phyloP scores from a whole-genome alignment of 108 stramenopile genomes.

The Cyclostephanos invisitatus region DNA sequence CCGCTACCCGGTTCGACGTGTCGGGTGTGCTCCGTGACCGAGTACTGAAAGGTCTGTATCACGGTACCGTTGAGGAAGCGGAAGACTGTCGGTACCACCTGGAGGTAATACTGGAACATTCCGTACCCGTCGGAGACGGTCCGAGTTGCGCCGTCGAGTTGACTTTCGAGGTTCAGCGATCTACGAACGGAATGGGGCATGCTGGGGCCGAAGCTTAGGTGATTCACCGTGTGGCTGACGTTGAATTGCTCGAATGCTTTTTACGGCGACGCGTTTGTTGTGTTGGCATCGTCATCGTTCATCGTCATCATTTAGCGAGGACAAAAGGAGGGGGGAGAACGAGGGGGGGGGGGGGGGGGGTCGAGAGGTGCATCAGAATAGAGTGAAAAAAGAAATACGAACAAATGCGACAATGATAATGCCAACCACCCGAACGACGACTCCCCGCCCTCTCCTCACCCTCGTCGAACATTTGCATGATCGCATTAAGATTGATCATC shows the following conservation, averaged over 20 bases:
- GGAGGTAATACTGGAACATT: conserved; percentile 94
- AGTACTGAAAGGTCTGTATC: conserved; percentile 92
- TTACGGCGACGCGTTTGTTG: too few species aligned
- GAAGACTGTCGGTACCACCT: conserved; percentile 95
- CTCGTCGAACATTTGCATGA: conserved; percentile 48
- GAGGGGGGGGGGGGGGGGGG: not conserved
- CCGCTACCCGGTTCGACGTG: conserved; percentile 89
- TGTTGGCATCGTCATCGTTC: too few species aligned
- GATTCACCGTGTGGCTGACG: conserved; percentile 90
- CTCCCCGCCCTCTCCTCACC: not conserved
- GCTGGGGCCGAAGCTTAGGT: conserved; percentile 82
- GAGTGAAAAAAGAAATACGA: not conserved
- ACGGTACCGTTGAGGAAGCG: conserved; percentile 72
- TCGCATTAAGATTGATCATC: conserved; percentile 33
- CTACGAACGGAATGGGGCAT: conserved; percentile 54
- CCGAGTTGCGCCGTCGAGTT: conserved; percentile 73
- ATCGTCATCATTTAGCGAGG: not conserved
- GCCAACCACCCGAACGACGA: not conserved
- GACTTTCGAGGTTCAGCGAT: conserved; percentile 50
- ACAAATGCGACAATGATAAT: not conserved
- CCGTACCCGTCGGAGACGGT: conserved; percentile 76
- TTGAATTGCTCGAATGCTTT: conserved; percentile 87
- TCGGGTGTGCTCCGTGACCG: conserved; percentile 95
- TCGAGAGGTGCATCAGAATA: not conserved
- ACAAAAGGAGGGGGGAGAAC: not conserved